Conservation (phyloP, 805 yeast species). For the Isabelozyma gotoi region DNA sequence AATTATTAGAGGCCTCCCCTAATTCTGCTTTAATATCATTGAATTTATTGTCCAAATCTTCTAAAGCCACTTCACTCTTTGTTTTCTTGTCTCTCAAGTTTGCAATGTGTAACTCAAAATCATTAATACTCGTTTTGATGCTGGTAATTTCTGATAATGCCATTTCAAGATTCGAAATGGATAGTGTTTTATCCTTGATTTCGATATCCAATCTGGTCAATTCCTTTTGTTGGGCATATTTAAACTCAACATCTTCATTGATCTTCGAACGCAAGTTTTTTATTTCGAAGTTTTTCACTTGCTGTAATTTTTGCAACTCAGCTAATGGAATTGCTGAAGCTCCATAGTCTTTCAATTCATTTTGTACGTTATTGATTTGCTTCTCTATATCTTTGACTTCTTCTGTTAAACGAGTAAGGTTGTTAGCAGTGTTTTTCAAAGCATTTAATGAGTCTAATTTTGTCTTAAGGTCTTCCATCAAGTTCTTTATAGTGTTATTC, state of each 20-base stretch:
- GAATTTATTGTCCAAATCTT: constrained; percentile 6
- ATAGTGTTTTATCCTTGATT: constrained; percentile 53
- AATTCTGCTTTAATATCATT: no score
- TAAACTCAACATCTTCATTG: constrained; percentile 33
- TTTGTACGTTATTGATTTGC: constrained; percentile 24
- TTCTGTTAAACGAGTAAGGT: constrained; percentile 29
- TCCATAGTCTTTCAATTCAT: constrained; percentile 40
- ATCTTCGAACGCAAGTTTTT: constrained; percentile 38
- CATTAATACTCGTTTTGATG: constrained; percentile 37
- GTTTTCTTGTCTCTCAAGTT: constrained; percentile 11
- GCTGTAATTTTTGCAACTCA: constrained; percentile 47
- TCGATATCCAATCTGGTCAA: constrained; percentile 45
- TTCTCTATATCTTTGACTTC: constrained; percentile 26
- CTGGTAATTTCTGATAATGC: constrained; percentile 47
- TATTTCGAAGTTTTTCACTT: constrained; percentile 34
- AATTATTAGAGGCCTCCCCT: constrained; percentile 2
- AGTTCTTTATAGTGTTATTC: constrained; percentile 3
- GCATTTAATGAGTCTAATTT: constrained; percentile 13
- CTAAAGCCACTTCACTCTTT: constrained; percentile 1
- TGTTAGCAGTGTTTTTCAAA: constrained; percentile 27
- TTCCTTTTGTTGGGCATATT: constrained; percentile 46
- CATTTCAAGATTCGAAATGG: constrained; percentile 53
- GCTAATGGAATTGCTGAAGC: constrained; percentile 34
- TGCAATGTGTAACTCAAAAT: constrained; percentile 21
- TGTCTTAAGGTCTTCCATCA: constrained; percentile 3